Evolutionary conservation across 768 basidiomycete genomes (phyloP).

Genomic region (Mrakia blollopis): DNA sequence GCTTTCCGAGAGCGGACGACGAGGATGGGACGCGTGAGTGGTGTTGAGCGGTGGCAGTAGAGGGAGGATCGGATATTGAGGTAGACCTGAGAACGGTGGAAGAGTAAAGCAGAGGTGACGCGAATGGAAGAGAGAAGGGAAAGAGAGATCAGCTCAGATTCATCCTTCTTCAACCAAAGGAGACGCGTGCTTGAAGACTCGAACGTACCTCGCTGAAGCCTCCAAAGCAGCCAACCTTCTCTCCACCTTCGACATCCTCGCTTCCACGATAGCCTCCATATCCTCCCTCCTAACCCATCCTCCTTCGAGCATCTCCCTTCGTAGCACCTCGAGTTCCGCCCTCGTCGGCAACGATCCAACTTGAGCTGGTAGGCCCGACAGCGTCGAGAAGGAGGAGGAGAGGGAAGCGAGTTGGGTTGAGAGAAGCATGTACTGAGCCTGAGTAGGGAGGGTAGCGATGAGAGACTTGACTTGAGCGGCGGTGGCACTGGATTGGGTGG

Average conservation of each 20-base stretch:
- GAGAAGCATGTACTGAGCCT: neutral
- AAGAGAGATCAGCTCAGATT: no score
- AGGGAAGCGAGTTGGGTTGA: neutral
- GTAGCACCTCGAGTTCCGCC: conserved; percentile 3
- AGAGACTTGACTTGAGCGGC: neutral
- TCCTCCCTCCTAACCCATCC: conserved; percentile 15
- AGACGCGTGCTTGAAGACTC: neutral
- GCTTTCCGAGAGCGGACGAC: conserved; percentile 11
- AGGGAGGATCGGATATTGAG: neutral
- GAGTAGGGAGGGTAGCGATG: neutral
- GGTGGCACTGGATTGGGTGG: neutral
- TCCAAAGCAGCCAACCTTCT: neutral
- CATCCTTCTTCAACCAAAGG: neutral
- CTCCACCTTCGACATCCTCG: conserved; percentile 2
- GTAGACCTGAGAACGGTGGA: neutral
- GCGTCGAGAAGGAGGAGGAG: neutral
- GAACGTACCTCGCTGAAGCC: neutral
- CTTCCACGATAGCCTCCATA: neutral
- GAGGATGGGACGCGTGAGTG: neutral
- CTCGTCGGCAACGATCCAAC: conserved; percentile 3
- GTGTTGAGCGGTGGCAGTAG: neutral
- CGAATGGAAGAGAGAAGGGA: neutral
- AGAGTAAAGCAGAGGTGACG: no score
- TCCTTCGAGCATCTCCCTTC: conserved; percentile 2
- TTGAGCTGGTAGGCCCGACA: neutral